phyloP scores from a whole-genome alignment of 2,329 filamentous ascomycete species.

The Xylaria sp. region DNA sequence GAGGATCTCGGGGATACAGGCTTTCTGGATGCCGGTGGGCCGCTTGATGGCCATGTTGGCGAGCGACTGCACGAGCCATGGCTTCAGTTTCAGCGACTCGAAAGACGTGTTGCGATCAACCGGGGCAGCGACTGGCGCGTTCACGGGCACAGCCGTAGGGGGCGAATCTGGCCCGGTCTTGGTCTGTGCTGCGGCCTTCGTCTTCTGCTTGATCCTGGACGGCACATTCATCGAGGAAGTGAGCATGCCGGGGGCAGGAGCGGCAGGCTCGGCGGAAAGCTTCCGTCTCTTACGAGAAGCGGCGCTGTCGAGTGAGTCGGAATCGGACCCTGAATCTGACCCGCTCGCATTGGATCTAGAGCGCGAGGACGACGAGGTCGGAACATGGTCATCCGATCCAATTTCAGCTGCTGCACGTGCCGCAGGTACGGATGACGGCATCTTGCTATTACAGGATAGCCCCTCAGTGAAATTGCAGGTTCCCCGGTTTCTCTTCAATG shows the following conservation, averaged over 20 bases:
- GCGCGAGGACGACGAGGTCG: slow-evolving; percentile 11
- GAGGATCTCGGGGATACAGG: slow-evolving; percentile 89
- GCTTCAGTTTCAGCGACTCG: slow-evolving; percentile 70
- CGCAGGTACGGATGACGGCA: slow-evolving; percentile 21
- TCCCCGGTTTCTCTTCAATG: slow-evolving; percentile 7
- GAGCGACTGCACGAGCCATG: slow-evolving; percentile 87
- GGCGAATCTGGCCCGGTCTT: slow-evolving; percentile 17
- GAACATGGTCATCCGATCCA: slow-evolving; percentile 29
- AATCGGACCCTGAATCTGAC: slow-evolving; percentile 38
- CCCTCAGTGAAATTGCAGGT: slow-evolving; percentile 4
- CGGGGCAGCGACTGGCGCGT: slow-evolving; percentile 48
- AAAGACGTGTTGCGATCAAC: slow-evolving; percentile 63
- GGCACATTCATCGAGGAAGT: slow-evolving; percentile 53
- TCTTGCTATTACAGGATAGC: slow-evolving; percentile 12
- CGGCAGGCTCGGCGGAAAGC: slow-evolving; percentile 32
- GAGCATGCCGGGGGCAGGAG: slow-evolving; percentile 41
- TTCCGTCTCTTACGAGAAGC: slow-evolving; percentile 42
- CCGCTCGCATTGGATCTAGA: slow-evolving; percentile 24
- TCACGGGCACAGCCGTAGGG: slow-evolving; percentile 20
- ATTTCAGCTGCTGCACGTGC: slow-evolving; percentile 21
- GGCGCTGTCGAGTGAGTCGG: slow-evolving; percentile 50
- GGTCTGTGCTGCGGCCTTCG: slow-evolving; percentile 12
- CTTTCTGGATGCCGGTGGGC: slow-evolving; percentile 90
- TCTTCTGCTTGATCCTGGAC: slow-evolving; percentile 54
- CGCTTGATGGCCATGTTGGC: slow-evolving; percentile 76